Percentiles rank a stretch among this genome's conserved stretches.
Evolutionary conservation across 371 early-diverging fungal species (phyloP).

Genomic region (Gilbertella persicaria): DNA sequence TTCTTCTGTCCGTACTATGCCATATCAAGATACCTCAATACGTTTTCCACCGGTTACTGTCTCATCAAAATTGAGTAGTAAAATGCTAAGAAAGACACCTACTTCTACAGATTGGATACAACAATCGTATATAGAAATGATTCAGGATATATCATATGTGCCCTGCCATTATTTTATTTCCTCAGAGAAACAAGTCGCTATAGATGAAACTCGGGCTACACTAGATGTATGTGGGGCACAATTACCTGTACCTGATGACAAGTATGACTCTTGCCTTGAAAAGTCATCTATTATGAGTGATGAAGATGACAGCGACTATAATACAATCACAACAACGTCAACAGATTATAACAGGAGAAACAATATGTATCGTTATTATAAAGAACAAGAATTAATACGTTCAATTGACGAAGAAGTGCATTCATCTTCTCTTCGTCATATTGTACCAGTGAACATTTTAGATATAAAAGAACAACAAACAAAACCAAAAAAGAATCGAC

Average conservation of each 20-base stretch:
- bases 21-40: constrained; percentile 1
- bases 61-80: constrained; percentile 12
- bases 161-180: constrained; percentile 9
- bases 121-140: constrained; percentile 19
- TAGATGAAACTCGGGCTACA: too few relatives aligned
- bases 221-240: too few relatives aligned
- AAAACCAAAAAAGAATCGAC: background rate
- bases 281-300: background rate
- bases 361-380: constrained; percentile 13
- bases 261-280: too few relatives aligned
- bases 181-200: background rate
- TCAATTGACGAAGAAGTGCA: constrained; percentile 5
- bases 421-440: background rate
- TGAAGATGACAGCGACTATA: constrained; percentile 2
- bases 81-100: constrained; percentile 10
- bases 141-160: constrained; percentile 13
- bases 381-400: constrained; percentile 1
- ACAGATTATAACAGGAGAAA: constrained; percentile 11
- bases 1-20: too few relatives aligned
- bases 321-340: constrained; percentile 15
- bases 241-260: too few relatives aligned
- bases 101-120: constrained; percentile 17
- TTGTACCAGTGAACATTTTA: background rate
- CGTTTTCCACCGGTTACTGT: constrained; percentile 9
- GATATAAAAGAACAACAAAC: too few relatives aligned